Percentiles rank a stretch among this genome's conserved stretches.
Conservation (phyloP, 2,329 filamentous ascomycete species). For the Bretziella fagacearum region DNA sequence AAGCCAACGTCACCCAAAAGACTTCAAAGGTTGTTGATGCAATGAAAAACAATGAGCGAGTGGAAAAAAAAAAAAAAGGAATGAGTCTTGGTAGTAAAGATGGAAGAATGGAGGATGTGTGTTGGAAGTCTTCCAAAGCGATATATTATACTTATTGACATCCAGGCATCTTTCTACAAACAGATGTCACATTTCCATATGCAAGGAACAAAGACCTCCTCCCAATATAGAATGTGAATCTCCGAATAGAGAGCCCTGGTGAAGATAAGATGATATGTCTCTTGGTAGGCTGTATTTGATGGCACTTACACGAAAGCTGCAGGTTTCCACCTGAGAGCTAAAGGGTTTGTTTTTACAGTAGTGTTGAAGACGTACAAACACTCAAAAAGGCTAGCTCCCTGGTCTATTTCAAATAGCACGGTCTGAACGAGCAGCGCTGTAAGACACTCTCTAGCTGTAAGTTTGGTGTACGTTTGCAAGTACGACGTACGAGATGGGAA, state of each 20-base stretch:
- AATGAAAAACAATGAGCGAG: too few relatives aligned
- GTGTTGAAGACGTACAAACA: background rate
- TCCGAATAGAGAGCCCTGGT: background rate
- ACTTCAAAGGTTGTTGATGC: too few relatives aligned
- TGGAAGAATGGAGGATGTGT: too few relatives aligned
- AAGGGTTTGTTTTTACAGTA: background rate
- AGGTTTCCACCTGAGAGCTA: slow-evolving; percentile 4
- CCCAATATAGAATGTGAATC: too few relatives aligned
- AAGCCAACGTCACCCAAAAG: background rate
- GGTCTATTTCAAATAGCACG: too few relatives aligned
- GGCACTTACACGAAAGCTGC: slow-evolving; percentile 10
- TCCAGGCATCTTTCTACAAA: background rate
- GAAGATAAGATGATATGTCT: background rate
- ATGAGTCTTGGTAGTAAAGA: too few relatives aligned
- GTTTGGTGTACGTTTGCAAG: too few relatives aligned
- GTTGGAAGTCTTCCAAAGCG: too few relatives aligned
- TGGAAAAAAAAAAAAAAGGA: too few relatives aligned
- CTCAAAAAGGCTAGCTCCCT: background rate
- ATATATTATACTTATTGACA: background rate
- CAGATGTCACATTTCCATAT: background rate
- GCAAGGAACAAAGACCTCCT: background rate
- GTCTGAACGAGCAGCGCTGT: too few relatives aligned
- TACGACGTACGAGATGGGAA: too few relatives aligned
- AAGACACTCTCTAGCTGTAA: too few relatives aligned
- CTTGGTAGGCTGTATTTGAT: background rate